Evolutionary conservation across 371 early-diverging fungal genomes (phyloP).

Genomic region (Conidiobolus incongruus): DNA sequence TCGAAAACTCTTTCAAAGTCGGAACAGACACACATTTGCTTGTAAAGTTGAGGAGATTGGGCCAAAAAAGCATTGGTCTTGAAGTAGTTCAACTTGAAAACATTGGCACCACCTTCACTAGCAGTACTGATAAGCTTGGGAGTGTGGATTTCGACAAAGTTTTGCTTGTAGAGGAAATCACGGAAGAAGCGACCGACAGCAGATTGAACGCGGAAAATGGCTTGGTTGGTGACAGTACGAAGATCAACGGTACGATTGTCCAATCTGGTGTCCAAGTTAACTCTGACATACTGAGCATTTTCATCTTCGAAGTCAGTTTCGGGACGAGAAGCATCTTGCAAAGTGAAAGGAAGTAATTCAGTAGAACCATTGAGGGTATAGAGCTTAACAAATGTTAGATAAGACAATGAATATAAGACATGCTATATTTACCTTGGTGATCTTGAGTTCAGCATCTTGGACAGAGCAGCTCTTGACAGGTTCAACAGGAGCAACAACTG

Average conservation of each 20-base stretch:
- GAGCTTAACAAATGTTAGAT: constrained; percentile 12
- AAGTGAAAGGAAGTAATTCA: constrained; percentile 75
- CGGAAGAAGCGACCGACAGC: constrained; percentile 90
- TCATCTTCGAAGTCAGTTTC: constrained; percentile 46
- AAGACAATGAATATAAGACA: not conserved
- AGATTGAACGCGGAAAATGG: constrained; percentile 94
- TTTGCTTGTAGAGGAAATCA: constrained; percentile 60
- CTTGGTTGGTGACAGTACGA: constrained; percentile 88
- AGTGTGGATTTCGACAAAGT: constrained; percentile 96
- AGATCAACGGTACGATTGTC: constrained; percentile 95
- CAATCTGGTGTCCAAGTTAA: constrained; percentile 84
- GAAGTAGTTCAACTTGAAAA: constrained; percentile 96
- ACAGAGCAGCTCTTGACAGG: constrained; percentile 83
- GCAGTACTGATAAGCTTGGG: constrained; percentile 95
- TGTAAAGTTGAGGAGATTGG: constrained; percentile 99
- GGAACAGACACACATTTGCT: constrained; percentile 98
- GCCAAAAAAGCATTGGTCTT: constrained; percentile 88
- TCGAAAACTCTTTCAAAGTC: constrained; percentile 98
- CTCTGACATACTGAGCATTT: constrained; percentile 37
- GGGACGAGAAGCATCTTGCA: constrained; percentile 89
- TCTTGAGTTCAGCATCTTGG: constrained; percentile 67
- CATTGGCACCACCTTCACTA: constrained; percentile 98
- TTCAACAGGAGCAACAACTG: constrained; percentile 53
- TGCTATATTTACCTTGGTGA: constrained; percentile 21
- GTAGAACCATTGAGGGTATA: constrained; percentile 56